These are phyloP conservation scores for Colletotrichum tabaci DNA, from an alignment of 2,329 filamentous ascomycete species.

Conservation along the genomic window DNA sequence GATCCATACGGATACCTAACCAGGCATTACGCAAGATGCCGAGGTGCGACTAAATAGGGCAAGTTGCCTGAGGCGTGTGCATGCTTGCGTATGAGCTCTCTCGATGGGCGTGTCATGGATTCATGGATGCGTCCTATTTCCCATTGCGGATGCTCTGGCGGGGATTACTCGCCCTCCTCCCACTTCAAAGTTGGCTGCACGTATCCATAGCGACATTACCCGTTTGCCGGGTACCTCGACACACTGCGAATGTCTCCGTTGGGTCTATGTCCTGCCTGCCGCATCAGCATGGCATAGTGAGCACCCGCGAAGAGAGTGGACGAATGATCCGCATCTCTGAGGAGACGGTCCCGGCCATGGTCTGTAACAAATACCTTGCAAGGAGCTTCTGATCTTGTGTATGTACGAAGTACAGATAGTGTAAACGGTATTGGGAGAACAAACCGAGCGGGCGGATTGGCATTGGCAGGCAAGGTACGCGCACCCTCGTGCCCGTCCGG, in stretches of 20 bases:
- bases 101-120: background rate
- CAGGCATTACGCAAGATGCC: constrained; percentile 4
- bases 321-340: constrained; percentile 27
- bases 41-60: constrained; percentile 20
- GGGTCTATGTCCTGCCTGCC: constrained; percentile 8
- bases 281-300: background rate
- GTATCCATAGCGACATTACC: background rate
- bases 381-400: background rate
- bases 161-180: background rate
- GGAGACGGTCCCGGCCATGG: constrained; percentile 18
- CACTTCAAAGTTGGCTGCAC: background rate
- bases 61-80: constrained; percentile 18
- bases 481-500: constrained; percentile 19
- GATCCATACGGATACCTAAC: too few species aligned
- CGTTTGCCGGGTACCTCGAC: background rate
- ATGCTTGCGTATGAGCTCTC: background rate
- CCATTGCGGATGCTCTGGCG: background rate
- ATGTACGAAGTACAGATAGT: background rate
- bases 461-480: constrained; percentile 25
- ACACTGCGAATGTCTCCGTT: background rate
- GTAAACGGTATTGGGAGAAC: background rate
- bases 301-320: constrained; percentile 15
- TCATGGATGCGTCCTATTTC: background rate
- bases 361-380: constrained; percentile 22
- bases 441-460: constrained; percentile 29